Evolutionary conservation across 306 rosid species (phyloP), one percentile per base, ranked within the genome.

Genomic region (Canavalia gladiata): DNA sequence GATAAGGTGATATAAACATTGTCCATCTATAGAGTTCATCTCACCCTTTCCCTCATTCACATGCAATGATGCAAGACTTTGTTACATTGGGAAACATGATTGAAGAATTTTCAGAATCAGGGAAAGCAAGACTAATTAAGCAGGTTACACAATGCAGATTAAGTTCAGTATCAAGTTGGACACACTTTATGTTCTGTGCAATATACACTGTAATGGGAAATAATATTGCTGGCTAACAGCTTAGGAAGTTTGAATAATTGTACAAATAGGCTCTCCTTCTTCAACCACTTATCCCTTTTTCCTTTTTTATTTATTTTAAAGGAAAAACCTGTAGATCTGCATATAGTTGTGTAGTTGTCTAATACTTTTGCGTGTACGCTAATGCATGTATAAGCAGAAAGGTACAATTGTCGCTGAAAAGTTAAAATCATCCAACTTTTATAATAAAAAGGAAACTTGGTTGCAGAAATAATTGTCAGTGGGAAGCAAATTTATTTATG

Each of bases 31-130:
- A 12, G 25, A 63, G 49, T 63, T 62, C 29, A 18, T n/a, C 68
- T 66, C 76, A 56, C 62, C 68, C 43, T 18, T 56, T 74, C 45
- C 39, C 43, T 42, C 39, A 56, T 82, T 72, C 68, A 83, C 78
- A 29, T 58, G 78, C 78, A 59, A 58, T 39, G 57, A 70, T 49
- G 41, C 51, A 67, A 68, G 66, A 68, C 65, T 35, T 42, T 45
- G 73, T 68, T 56, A 31, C 55, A 58, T 37, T 31, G 49, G 74
- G 68, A 56, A 62, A 65, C 50, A 29, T 31, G 51, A 56, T 35
- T 66, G 64, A 67, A 66, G 81, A 35, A 56, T 75, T 67, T 67
- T 34, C 71, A 82, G 55, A 82, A 66, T 35, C 69, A 75, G 28
- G 50, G 56, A 69, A 73, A 18, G 25, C 58, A 49, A n/a, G 59